phyloP scores from a whole-genome alignment of 352 stramenopile species.

The Phytophthora lateralis region DNA sequence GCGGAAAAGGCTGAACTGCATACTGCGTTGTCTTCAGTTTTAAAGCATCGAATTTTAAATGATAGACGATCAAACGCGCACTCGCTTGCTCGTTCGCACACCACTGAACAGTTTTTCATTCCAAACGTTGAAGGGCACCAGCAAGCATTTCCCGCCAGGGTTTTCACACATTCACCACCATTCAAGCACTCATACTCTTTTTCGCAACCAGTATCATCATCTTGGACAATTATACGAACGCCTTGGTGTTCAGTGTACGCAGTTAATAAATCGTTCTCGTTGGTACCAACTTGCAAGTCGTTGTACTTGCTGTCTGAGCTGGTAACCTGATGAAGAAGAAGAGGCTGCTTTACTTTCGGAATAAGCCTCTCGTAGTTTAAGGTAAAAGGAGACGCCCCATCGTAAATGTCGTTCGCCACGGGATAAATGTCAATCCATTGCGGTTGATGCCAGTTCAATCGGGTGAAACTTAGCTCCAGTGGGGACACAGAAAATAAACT shows the following conservation, averaged over 20 bases:
- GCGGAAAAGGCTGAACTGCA: constrained; percentile 49
- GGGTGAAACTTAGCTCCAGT: constrained; percentile 51
- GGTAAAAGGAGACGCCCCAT: constrained; percentile 57
- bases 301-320: constrained; percentile 55
- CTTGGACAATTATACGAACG: constrained; percentile 48
- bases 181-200: constrained; percentile 67
- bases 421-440: constrained; percentile 55
- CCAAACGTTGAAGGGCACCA: constrained; percentile 55
- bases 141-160: constrained; percentile 40
- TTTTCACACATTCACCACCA: constrained; percentile 40
- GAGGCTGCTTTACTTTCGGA: constrained; percentile 54
- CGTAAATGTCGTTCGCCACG: constrained; percentile 51
- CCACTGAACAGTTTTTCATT: constrained; percentile 57
- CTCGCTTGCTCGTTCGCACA: constrained; percentile 45
- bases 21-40: constrained; percentile 21
- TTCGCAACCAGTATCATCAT: constrained; percentile 73
- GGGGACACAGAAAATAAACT: constrained; percentile 48
- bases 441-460: constrained; percentile 54
- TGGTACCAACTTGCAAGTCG: constrained; percentile 48
- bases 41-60: constrained; percentile 46
- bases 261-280: constrained; percentile 38
- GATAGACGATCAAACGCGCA: constrained; percentile 59
- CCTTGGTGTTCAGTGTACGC: constrained; percentile 50
- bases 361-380: constrained; percentile 56
- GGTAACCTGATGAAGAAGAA: constrained; percentile 45